These are phyloP conservation scores for Neospermospora avenae DNA, from an alignment of 2,329 filamentous ascomycete genomes.

Conservation along the genomic window DNA sequence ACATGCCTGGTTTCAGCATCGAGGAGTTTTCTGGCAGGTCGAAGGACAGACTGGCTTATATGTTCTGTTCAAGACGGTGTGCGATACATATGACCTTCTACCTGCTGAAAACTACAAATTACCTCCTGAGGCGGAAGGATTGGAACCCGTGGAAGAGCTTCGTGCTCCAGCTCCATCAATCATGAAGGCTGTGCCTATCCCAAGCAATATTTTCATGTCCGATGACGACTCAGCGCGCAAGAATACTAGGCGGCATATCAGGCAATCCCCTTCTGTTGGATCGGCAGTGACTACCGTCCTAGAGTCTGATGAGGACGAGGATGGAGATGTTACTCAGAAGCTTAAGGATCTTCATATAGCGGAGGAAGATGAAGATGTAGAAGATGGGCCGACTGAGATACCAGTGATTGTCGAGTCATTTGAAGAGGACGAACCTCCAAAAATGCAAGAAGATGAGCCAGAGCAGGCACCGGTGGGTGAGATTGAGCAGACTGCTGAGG, in stretches of 20 bases:
- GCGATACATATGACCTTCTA: slow-evolving; percentile 84
- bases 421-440: slow-evolving; percentile 27
- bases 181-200: slow-evolving; percentile 36
- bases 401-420: slow-evolving; percentile 34
- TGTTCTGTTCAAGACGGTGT: slow-evolving; percentile 95
- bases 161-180: slow-evolving; percentile 35
- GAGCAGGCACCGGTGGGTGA: not conserved
- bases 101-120: slow-evolving; percentile 95
- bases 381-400: slow-evolving; percentile 30
- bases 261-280: slow-evolving; percentile 76
- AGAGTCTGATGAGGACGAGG: slow-evolving; percentile 78
- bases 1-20: slow-evolving; percentile 97
- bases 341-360: slow-evolving; percentile 48
- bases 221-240: slow-evolving; percentile 55
- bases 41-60: slow-evolving; percentile 91
- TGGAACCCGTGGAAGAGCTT: slow-evolving; percentile 55
- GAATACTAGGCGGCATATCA: slow-evolving; percentile 77
- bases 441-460: slow-evolving; percentile 11
- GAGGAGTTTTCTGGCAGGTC: slow-evolving; percentile 91
- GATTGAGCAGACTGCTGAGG: not conserved
- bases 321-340: slow-evolving; percentile 47
- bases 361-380: slow-evolving; percentile 38
- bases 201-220: slow-evolving; percentile 35
- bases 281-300: slow-evolving; percentile 78
- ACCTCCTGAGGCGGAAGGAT: slow-evolving; percentile 85